Evolutionary conservation across 495 filamentous ascomycete genomes (phyloP).

Genomic region (Gamarada debralockiae): DNA sequence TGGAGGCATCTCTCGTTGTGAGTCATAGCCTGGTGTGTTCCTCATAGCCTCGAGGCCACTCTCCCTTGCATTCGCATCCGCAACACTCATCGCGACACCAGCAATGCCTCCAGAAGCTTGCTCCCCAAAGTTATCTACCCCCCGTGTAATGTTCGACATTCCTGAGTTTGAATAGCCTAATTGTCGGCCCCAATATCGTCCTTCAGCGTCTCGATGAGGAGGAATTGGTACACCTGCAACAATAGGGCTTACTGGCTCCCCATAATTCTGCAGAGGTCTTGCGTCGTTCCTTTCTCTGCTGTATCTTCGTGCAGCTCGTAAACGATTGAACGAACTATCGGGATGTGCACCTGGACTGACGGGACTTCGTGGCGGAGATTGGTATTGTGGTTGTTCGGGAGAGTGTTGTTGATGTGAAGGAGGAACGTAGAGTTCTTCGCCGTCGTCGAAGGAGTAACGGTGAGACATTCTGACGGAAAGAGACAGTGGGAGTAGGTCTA

Average conservation of each 20-base stretch:
- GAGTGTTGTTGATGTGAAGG: constrained; percentile 18
- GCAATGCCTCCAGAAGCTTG: constrained; percentile 70
- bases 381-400: constrained; percentile 8
- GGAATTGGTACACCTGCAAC: constrained; percentile 4
- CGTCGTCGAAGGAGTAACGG: constrained; percentile 16
- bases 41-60: constrained; percentile 68
- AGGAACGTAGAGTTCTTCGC: neutral
- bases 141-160: constrained; percentile 59
- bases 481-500: neutral
- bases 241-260: constrained; percentile 21
- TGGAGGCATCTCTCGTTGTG: neutral
- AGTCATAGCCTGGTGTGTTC: constrained; percentile 27
- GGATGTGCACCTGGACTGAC: constrained; percentile 35
- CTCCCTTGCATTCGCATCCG: constrained; percentile 66
- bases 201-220: constrained; percentile 25
- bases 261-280: constrained; percentile 12
- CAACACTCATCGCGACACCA: constrained; percentile 70
- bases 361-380: constrained; percentile 14
- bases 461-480: neutral
- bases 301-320: constrained; percentile 34
- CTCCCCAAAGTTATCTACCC: constrained; percentile 70
- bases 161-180: constrained; percentile 14
- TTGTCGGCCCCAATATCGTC: constrained; percentile 20
- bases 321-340: constrained; percentile 37
- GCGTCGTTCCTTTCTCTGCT: constrained; percentile 25